Base-by-base conservation (phyloP, 352 stramenopile species). In the Pseudoperonospora humuli region DNA sequence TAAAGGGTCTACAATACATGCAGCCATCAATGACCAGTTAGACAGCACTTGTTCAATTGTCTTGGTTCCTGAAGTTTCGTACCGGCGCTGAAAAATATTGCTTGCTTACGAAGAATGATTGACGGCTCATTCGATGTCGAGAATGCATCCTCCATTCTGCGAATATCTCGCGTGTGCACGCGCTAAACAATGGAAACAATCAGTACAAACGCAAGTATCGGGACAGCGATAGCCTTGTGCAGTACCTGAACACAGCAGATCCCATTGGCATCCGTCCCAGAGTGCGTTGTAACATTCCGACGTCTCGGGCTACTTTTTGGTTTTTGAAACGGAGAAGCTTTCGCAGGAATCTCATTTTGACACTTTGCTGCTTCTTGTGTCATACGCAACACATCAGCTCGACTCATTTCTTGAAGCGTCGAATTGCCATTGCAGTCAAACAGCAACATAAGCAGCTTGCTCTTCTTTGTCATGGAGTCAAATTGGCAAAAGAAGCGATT, bases 31-130 rank as follows among this genome's bases (percentile, higher is more conserved):
- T 18, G 9, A 20, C 3, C n/a, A n/a, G n/a, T n/a, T n/a, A n/a
- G n/a, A n/a, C n/a, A n/a, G n/a, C n/a, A n/a, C n/a, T n/a, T n/a
- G n/a, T n/a, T n/a, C n/a, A n/a, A n/a, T n/a, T n/a, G n/a, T n/a
- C n/a, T n/a, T n/a, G n/a, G n/a, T n/a, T 27, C 21, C n/a, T n/a
- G n/a, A 38, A 6, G 24, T 10, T 36, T 5, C 7, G 31, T 61
- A 75, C 69, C 75, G 13, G 76, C 74, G 45, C 82, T 89, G 39
- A 89, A 68, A n/a, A 89, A 63, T 40, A 89, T 80, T 20, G 76
- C 76, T 51, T 89, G 74, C 61, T 85, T 84, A 7, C 76, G 71
- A 24, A 89, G 64, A 19, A 81, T 70, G 31, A 89, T 82, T 1
- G 74, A 84, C 37, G 76, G 71, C 39, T 89, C 74, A 28, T 84